Evolutionary conservation across 495 filamentous ascomycete species (phyloP), one percentile per base, ranked within the genome.

Genomic region (Annulohypoxylon nitens): DNA sequence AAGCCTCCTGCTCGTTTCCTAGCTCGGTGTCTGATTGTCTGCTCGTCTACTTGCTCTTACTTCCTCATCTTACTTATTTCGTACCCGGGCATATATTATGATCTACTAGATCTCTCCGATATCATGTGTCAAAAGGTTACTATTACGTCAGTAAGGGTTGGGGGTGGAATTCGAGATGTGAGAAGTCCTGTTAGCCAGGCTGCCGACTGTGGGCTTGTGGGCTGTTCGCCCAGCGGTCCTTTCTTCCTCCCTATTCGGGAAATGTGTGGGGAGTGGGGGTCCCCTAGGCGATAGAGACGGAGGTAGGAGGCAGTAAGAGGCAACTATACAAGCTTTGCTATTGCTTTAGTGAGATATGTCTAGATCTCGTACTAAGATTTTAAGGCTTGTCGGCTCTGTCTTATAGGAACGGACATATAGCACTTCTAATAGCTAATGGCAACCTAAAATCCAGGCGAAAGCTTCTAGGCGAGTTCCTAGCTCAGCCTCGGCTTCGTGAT

Each of bases 161-260:
- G 48, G 61, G 6, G 30, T 14, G 39, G 39, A 43, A 43, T 43
- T 23, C 39, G 30, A 61, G 58, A 18, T 47, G 25, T 16, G n/a
- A n/a, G 11, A 47, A 47, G 12, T 61, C 58, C 43, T 20, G 58
- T 43, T 16, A 43, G 23, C 30, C 18, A 30, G 48, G 48, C 30
- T 30, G 30, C 5, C 30, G 3, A 30, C 30, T 30, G 30, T 30
- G 30, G 30, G 30, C 30, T 30, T 64, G 50, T 23, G 33, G 33
- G 14, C 30, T 48, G 43, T 20, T 48, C 36, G 36, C 12, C 6
- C 25, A 50, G 47, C 12, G 12, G 41, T 20, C 18, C 57, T 33
- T 67, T 67, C 67, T 70, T 75, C 72, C 72, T 75, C 72, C 67
- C 72, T 71, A 54, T 65, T 71, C 61, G 16, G 69, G 73, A 73